phyloP scores from a whole-genome alignment of 495 filamentous ascomycete species.

The Jackrogersella multiformis region DNA sequence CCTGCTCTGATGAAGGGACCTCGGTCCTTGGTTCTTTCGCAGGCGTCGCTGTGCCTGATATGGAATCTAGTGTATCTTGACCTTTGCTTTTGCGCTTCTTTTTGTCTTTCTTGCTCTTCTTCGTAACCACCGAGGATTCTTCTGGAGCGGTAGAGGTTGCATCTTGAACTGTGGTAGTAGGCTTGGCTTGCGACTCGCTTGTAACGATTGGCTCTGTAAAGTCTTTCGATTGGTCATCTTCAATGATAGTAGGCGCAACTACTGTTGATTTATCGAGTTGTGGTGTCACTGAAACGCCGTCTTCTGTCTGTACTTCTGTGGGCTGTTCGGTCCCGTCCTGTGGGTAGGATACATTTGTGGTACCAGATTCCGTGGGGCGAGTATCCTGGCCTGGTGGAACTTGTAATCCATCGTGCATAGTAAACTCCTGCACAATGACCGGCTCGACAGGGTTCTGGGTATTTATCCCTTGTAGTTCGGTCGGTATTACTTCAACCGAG shows the following conservation, averaged over 20 bases:
- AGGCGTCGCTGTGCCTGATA: neutral
- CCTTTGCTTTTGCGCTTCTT: constrained; percentile 46
- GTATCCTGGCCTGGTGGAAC: constrained; percentile 7
- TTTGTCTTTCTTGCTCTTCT: constrained; percentile 48
- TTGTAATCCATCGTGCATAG: constrained; percentile 3
- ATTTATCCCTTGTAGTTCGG: constrained; percentile 6
- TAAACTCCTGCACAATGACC: neutral
- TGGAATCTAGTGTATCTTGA: constrained; percentile 23
- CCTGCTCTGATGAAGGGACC: constrained; percentile 6
- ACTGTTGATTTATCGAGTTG: constrained; percentile 19
- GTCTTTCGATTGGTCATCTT: constrained; percentile 14
- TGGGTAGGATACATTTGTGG: neutral
- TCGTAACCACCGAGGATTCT: constrained; percentile 8
- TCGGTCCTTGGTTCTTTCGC: constrained; percentile 13
- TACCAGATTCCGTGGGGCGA: constrained; percentile 1
- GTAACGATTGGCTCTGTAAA: neutral
- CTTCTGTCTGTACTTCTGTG: constrained; percentile 3
- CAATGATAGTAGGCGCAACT: neutral
- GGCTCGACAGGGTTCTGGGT: constrained; percentile 9
- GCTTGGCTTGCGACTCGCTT: constrained; percentile 20
- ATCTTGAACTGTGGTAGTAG: constrained; percentile 1
- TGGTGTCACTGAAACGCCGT: neutral
- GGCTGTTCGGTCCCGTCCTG: neutral
- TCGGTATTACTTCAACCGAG: neutral
- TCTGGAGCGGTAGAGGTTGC: neutral